Conservation (phyloP, 2,329 filamentous ascomycete species). For the Ophiognomonia clavigignenti-juglandacearum region DNA sequence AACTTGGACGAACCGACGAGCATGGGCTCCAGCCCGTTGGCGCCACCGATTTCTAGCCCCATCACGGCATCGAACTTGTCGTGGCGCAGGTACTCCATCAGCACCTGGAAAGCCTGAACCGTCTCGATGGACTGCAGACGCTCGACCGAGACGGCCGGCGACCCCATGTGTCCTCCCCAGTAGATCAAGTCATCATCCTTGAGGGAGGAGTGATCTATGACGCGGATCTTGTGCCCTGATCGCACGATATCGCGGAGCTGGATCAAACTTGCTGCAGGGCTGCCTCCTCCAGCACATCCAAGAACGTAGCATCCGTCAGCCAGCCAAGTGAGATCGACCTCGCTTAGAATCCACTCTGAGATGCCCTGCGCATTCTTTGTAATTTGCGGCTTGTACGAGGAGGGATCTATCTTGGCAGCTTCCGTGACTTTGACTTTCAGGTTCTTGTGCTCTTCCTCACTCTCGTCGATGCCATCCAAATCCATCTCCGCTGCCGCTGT, state of each 20-base stretch:
- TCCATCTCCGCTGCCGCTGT: slow-evolving; percentile 15
- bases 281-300: slow-evolving; percentile 42
- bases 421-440: slow-evolving; percentile 29
- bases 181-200: slow-evolving; percentile 38
- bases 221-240: slow-evolving; percentile 32
- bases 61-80: slow-evolving; percentile 32
- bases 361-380: slow-evolving; percentile 21
- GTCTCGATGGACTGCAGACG: slow-evolving; percentile 35
- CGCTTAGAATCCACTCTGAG: slow-evolving; percentile 37
- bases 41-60: slow-evolving; percentile 49
- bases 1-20: slow-evolving; percentile 31
- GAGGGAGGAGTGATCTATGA: slow-evolving; percentile 34
- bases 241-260: slow-evolving; percentile 34
- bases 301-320: slow-evolving; percentile 42
- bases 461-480: slow-evolving; percentile 6
- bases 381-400: slow-evolving; percentile 29
- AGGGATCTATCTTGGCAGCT: slow-evolving; percentile 23
- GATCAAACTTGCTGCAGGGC: slow-evolving; percentile 31
- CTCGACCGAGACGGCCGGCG: slow-evolving; percentile 37
- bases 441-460: slow-evolving; percentile 22
- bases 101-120: slow-evolving; percentile 29
- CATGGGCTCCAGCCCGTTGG: slow-evolving; percentile 42
- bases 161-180: slow-evolving; percentile 38
- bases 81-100: slow-evolving; percentile 28
- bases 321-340: slow-evolving; percentile 40